A percentile compares a stretch with the other conserved stretches of the same genome.
phyloP scores from a whole-genome alignment of 2,329 filamentous ascomycete species.

The Botrytis cinerea region DNA sequence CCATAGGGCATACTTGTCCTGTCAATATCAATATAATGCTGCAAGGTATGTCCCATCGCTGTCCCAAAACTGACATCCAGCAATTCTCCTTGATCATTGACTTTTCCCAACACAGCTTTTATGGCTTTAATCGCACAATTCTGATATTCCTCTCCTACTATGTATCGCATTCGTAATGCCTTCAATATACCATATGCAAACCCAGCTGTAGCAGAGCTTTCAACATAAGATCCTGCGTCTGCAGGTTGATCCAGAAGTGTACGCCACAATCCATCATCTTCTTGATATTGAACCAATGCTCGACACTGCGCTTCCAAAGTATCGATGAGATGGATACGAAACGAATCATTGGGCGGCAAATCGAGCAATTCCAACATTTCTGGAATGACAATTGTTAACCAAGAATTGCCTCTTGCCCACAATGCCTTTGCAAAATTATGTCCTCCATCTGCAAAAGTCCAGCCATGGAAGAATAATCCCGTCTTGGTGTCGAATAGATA shows the following conservation, averaged over 20 bases:
- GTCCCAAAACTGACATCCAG: slow-evolving; percentile 77
- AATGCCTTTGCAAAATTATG: slow-evolving; percentile 61
- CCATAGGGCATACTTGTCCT: slow-evolving; percentile 82
- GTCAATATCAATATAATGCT: slow-evolving; percentile 77
- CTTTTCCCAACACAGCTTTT: slow-evolving; percentile 64
- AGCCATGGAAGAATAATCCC: slow-evolving; percentile 79
- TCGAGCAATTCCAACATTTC: slow-evolving; percentile 76
- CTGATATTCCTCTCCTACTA: slow-evolving; percentile 59
- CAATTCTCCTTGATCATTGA: slow-evolving; percentile 69
- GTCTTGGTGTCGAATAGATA: slow-evolving; percentile 73
- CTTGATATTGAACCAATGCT: slow-evolving; percentile 63
- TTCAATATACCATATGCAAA: slow-evolving; percentile 82
- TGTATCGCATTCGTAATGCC: slow-evolving; percentile 68
- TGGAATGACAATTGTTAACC: slow-evolving; percentile 81
- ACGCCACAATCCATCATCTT: slow-evolving; percentile 66
- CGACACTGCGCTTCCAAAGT: slow-evolving; percentile 69
- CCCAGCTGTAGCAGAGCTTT: slow-evolving; percentile 76
- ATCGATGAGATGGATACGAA: slow-evolving; percentile 57
- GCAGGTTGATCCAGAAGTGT: slow-evolving; percentile 70
- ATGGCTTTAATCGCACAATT: slow-evolving; percentile 65
- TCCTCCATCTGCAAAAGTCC: slow-evolving; percentile 71
- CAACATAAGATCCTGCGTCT: slow-evolving; percentile 69
- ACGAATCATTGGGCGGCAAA: slow-evolving; percentile 58
- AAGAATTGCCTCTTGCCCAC: slow-evolving; percentile 66
- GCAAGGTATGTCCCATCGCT: slow-evolving; percentile 69